Base-by-base conservation (phyloP, 805 yeast genomes). In the Lipomyces mesembrius region DNA sequence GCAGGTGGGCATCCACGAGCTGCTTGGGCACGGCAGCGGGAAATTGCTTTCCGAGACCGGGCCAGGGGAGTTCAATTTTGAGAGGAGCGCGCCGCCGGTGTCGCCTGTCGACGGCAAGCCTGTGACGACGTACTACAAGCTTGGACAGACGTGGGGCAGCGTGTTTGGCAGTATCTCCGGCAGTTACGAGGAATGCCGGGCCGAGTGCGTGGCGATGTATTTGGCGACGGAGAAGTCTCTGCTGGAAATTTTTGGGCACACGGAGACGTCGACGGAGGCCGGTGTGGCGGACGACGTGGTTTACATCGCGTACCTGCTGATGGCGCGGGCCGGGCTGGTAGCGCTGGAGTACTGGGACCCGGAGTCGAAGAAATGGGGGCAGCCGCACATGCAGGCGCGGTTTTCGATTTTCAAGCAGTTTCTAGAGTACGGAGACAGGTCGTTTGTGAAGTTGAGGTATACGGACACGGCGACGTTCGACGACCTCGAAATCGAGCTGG, bases 351-450 rank as follows among this genome's bases (percentile, higher is more conserved):
- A 84, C 76, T 92, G 96, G 92, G 96, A 92, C 77, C 97, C 97
- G 52, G 78, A 79, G 57, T 83, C 91, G 35, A 80, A 82, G 58
- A 91, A 91, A 79, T 92, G 97, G 97, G 97, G 97, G 37, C 97
- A 92, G 80, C 88, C 97, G 14, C 97, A 92, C 77, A 91, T 91
- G 92, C 96, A 91, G 80, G 97, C 97, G 2, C 83, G 97, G 77
- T 92, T 84, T 79, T 91, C 95, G 39, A 91, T 92, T 72, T 83
- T 90, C 83, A 90, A 90, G 79, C 84, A 88, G 14, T 87, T 90
- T 75, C 79, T 89, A 73, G 83, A 86, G 62, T 88, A 92, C 0
- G 87, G 89, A 35, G 78, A 80, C 29, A 84, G 80, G 20, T 34
- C 62, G 14, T 88, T 91, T 52, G 87, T 87, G 34, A 79, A 80